These are phyloP conservation scores for Leccinum barrowsii DNA, from an alignment of 768 basidiomycete species.

Conservation along the genomic window DNA sequence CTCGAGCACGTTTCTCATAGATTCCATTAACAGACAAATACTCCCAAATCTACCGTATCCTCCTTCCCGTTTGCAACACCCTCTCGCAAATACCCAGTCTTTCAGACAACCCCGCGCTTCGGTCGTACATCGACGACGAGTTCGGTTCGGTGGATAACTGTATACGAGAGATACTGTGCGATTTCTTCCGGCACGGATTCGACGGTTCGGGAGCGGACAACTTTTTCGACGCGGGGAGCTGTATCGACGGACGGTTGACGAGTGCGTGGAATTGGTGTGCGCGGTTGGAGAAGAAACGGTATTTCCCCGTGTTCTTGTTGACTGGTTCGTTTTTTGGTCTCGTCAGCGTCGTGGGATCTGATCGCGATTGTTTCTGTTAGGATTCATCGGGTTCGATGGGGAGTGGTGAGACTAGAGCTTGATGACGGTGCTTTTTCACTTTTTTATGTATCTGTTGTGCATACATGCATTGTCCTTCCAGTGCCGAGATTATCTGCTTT, in stretches of 20 bases:
- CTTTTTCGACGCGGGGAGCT: slow-evolving; percentile 84
- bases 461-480: neutral
- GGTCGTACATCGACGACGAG: slow-evolving; percentile 76
- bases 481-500: neutral
- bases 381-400: slow-evolving; percentile 83
- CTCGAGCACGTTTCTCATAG: neutral
- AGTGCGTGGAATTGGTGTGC: slow-evolving; percentile 95
- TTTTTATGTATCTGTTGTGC: neutral
- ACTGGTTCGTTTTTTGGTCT: slow-evolving; percentile 47
- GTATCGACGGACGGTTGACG: slow-evolving; percentile 80
- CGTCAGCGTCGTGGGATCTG: neutral
- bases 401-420: slow-evolving; percentile 54
- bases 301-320: slow-evolving; percentile 75
- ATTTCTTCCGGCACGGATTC: slow-evolving; percentile 87
- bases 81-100: slow-evolving; percentile 69
- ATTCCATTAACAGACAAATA: slow-evolving; percentile 61
- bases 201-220: slow-evolving; percentile 91
- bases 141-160: slow-evolving; percentile 74
- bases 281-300: slow-evolving; percentile 80
- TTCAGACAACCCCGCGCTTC: slow-evolving; percentile 63
- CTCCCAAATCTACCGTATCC: slow-evolving; percentile 87
- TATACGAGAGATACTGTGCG: slow-evolving; percentile 66
- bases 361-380: slow-evolving; percentile 32
- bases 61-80: slow-evolving; percentile 82
- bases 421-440: neutral